Conservation (phyloP, 371 early-diverging fungal species). For the Mortierella sp. region DNA sequence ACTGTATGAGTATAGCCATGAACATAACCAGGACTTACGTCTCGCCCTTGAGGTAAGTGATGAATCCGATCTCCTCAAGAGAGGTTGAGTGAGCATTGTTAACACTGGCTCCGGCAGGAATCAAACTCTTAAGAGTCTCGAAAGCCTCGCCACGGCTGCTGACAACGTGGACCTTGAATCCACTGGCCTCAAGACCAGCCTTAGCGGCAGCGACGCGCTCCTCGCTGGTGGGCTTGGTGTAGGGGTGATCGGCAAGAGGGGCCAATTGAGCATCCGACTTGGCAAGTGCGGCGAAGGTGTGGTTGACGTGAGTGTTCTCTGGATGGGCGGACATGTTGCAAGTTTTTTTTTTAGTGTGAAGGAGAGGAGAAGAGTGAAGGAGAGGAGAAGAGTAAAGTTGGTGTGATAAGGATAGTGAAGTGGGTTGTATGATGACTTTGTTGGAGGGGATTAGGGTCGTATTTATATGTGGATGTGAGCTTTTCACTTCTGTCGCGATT, state of each 20-base stretch:
- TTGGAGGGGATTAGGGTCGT: background rate
- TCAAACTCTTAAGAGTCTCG: slow-evolving; percentile 50
- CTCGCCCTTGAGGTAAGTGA: slow-evolving; percentile 58
- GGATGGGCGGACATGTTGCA: slow-evolving; percentile 41
- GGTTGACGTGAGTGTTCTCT: slow-evolving; percentile 52
- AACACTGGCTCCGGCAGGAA: slow-evolving; percentile 55
- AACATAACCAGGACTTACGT: slow-evolving; percentile 19
- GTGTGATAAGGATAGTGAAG: background rate
- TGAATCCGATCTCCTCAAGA: slow-evolving; percentile 60
- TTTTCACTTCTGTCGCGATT: background rate
- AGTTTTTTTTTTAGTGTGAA: background rate
- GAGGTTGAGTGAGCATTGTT: slow-evolving; percentile 60
- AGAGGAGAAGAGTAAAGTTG: background rate
- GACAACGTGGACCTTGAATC: slow-evolving; percentile 47
- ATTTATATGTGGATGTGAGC: background rate
- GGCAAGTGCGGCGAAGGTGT: slow-evolving; percentile 53
- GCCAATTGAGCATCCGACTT: slow-evolving; percentile 55
- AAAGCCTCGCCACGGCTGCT: slow-evolving; percentile 48
- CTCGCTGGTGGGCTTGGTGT: slow-evolving; percentile 40
- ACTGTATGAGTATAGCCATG: too few species aligned
- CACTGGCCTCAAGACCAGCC: slow-evolving; percentile 54
- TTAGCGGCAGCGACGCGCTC: slow-evolving; percentile 52
- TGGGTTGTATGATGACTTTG: background rate
- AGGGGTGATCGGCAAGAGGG: slow-evolving; percentile 33
- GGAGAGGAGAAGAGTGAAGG: background rate